Evolutionary conservation across 2,329 filamentous ascomycete genomes (phyloP).

Genomic region (Diplocarpon mali): DNA sequence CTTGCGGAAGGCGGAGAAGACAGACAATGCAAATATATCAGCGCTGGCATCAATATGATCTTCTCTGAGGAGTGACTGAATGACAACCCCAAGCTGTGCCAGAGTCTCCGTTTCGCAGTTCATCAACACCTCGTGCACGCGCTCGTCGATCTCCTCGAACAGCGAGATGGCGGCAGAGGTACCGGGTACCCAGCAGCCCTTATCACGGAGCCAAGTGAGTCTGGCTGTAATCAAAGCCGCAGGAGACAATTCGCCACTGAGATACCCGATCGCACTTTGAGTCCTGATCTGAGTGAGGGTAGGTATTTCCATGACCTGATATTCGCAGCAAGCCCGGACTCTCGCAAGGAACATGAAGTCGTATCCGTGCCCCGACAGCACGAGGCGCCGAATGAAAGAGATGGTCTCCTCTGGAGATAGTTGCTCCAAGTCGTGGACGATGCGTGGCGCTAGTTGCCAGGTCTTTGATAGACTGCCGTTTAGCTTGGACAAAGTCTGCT

Average conservation of each 20-base stretch:
- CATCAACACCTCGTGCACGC: conserved; percentile 15
- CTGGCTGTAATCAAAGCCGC: conserved; percentile 30
- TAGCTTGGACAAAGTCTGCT: neutral
- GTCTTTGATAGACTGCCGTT: neutral
- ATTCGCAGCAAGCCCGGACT: neutral
- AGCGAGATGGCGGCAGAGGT: conserved; percentile 26
- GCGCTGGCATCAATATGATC: conserved; percentile 33
- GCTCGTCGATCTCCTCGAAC: conserved; percentile 29
- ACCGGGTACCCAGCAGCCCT: conserved; percentile 29
- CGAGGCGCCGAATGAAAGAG: conserved; percentile 1
- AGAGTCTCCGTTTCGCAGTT: conserved; percentile 1
- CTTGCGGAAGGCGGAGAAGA: conserved; percentile 46
- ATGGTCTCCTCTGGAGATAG: conserved; percentile 3
- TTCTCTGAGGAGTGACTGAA: neutral
- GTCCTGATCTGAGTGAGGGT: conserved; percentile 30
- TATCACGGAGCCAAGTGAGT: conserved; percentile 32
- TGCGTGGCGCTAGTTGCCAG: neutral
- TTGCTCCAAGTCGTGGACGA: conserved; percentile 1
- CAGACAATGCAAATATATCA: conserved; percentile 44
- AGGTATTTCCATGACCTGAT: conserved; percentile 2
- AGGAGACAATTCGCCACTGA: conserved; percentile 29
- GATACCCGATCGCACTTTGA: conserved; percentile 30
- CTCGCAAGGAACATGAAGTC: neutral
- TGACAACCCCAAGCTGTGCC: conserved; percentile 1
- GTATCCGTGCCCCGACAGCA: neutral